Evolutionary conservation across 345 rosid genomes (phyloP).

Genomic region (Raphanus sativus): DNA sequence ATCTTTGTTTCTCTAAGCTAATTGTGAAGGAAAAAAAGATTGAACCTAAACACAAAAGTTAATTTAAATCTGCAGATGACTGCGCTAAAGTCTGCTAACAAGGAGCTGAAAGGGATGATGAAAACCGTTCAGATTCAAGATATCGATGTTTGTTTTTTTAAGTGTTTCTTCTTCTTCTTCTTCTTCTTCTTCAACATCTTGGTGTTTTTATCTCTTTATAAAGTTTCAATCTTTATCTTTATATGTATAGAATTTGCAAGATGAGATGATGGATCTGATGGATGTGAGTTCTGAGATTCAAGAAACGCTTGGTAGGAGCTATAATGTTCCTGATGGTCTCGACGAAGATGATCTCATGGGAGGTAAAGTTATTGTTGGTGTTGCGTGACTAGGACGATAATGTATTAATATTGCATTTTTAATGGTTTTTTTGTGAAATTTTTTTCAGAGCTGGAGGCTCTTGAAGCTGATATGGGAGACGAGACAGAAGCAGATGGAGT

Average conservation of each 20-base stretch:
- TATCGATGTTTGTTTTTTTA: slow-evolving; percentile 60
- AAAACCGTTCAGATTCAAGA: slow-evolving; percentile 96
- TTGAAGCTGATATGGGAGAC: slow-evolving; percentile 94
- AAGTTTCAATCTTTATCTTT: not conserved
- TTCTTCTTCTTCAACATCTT: not conserved
- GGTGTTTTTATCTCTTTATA: not conserved
- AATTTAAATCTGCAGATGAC: slow-evolving; percentile 56
- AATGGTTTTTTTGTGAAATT: slow-evolving; percentile 6
- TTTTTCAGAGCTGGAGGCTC: slow-evolving; percentile 84
- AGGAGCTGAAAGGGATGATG: slow-evolving; percentile 99
- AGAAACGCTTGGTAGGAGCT: slow-evolving; percentile 93
- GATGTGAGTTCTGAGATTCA: slow-evolving; percentile 93
- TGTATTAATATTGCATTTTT: not conserved
- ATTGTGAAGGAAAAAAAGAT: not conserved
- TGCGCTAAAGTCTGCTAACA: slow-evolving; percentile 89
- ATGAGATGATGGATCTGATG: slow-evolving; percentile 99
- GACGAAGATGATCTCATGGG: slow-evolving; percentile 99
- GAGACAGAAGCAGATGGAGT: slow-evolving; percentile 78
- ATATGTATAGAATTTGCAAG: slow-evolving; percentile 82
- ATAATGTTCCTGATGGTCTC: slow-evolving; percentile 90
- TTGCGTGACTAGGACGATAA: not conserved
- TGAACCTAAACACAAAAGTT: not conserved
- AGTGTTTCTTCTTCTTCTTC: not conserved
- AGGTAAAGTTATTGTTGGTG: slow-evolving; percentile 49
- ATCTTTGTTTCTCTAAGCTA: no score